A percentile compares a stretch with the other conserved stretches of the same genome.
Conservation (phyloP, 1,284 basidiomycete genomes). For the Apiotrichum gamsii region DNA sequence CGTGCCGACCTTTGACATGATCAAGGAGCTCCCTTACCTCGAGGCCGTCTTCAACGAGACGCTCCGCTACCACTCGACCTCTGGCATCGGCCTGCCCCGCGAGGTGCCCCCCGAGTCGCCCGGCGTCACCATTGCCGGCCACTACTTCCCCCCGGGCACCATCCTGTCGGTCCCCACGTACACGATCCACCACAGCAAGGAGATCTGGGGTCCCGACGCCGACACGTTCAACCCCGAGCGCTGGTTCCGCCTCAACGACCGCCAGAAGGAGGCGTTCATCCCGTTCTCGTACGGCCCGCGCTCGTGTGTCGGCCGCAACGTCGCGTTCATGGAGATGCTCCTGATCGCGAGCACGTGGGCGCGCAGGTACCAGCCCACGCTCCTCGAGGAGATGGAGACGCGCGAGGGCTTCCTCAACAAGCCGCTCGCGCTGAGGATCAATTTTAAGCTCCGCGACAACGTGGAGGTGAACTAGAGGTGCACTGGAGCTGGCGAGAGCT, state of each 20-base stretch:
- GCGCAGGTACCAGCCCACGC: conserved; percentile 14
- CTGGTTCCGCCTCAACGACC: conserved; percentile 8
- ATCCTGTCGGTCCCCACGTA: conserved; percentile 19
- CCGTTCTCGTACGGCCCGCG: conserved; percentile 30
- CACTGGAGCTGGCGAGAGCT: too few relatives aligned
- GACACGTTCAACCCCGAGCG: conserved; percentile 26
- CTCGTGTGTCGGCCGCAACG: conserved; percentile 29
- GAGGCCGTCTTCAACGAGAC: conserved; percentile 77
- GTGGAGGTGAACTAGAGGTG: too few relatives aligned
- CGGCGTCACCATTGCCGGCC: conserved; percentile 15
- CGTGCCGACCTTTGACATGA: conserved; percentile 51
- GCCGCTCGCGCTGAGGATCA: conserved; percentile 12
- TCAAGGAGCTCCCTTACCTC: conserved; percentile 67
- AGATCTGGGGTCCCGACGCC: conserved; percentile 57
- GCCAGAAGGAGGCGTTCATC: conserved; percentile 22
- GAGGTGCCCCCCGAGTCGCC: conserved; percentile 52
- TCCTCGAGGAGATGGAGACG: conserved; percentile 13
- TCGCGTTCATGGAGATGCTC: conserved; percentile 22
- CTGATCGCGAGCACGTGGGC: conserved; percentile 18
- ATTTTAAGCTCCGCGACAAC: too few relatives aligned
- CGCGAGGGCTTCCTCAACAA: conserved; percentile 20
- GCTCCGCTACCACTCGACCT: conserved; percentile 69
- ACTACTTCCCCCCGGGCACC: conserved; percentile 18
- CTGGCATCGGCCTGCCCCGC: conserved; percentile 71
- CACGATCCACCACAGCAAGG: conserved; percentile 52